phyloP scores from a whole-genome alignment of 169 alveolate genomes.

The Babesia ovis region DNA sequence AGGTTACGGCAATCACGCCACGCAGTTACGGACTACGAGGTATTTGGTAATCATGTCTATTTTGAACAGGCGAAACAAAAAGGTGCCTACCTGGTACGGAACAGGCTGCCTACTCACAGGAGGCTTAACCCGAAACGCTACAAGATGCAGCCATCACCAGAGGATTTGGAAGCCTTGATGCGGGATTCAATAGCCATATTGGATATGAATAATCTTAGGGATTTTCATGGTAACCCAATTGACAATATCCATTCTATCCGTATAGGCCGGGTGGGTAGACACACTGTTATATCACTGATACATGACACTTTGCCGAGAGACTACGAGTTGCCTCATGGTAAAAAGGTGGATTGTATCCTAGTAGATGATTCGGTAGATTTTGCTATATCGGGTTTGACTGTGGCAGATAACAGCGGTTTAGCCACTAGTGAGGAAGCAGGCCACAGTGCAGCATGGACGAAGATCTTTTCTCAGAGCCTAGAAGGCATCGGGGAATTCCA shows the following conservation, averaged over 20 bases:
- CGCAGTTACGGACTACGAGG: not conserved
- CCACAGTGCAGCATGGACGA: too few species aligned
- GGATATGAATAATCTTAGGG: not conserved
- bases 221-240: not conserved
- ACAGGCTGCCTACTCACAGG: slow-evolving; percentile 2
- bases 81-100: not conserved
- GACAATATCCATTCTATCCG: not conserved
- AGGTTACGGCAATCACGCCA: not conserved
- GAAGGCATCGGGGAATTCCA: slow-evolving; percentile 34
- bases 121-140: slow-evolving; percentile 5
- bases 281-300: not conserved
- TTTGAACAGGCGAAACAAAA: not conserved
- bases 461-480: too few species aligned
- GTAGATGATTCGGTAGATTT: too few species aligned
- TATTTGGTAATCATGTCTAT: slow-evolving; percentile 14
- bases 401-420: too few species aligned
- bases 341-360: too few species aligned
- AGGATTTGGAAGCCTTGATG: not conserved
- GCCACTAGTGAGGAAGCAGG: too few species aligned
- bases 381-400: too few species aligned
- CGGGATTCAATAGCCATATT: not conserved
- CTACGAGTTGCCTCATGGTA: not conserved
- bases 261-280: not conserved
- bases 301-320: not conserved
- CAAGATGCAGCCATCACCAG: not conserved